A percentile compares a stretch with the other conserved stretches of the same genome.
Evolutionary conservation across 345 rosid species (phyloP).

Genomic region (Eutrema yunnanense): DNA sequence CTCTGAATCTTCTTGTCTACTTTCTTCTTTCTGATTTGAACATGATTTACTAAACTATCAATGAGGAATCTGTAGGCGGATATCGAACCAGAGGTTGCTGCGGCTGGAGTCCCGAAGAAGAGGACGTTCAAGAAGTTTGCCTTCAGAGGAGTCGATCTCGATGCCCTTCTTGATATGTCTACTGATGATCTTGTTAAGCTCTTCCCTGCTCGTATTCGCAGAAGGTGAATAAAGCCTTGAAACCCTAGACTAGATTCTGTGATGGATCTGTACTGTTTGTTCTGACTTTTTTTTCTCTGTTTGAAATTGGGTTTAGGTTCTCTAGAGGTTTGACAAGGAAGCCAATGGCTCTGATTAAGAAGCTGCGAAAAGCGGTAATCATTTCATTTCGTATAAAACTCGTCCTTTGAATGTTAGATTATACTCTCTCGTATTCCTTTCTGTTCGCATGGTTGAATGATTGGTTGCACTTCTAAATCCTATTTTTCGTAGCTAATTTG

Average conservation of each 20-base stretch:
- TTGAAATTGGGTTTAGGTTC: slow-evolving; percentile 44
- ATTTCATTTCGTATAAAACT: neutral
- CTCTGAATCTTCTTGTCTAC: neutral
- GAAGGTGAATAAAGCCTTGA: slow-evolving; percentile 43
- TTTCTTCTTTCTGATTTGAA: neutral
- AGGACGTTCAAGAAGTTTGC: slow-evolving; percentile 88
- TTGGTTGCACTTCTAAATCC: neutral
- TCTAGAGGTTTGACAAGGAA: slow-evolving; percentile 84
- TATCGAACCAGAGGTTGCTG: slow-evolving; percentile 43
- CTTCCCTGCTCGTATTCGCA: slow-evolving; percentile 85
- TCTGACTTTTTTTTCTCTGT: neutral
- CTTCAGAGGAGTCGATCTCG: slow-evolving; percentile 80
- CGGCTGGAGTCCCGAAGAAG: slow-evolving; percentile 58
- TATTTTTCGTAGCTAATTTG: neutral
- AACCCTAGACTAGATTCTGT: neutral
- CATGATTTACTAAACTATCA: neutral
- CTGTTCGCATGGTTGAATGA: neutral
- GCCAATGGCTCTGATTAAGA: slow-evolving; percentile 84
- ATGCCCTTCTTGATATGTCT: slow-evolving; percentile 87
- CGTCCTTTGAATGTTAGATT: neutral
- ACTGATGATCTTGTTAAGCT: slow-evolving; percentile 94
- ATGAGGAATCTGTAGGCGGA: slow-evolving; percentile 35
- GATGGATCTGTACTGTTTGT: neutral
- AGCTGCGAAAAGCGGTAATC: slow-evolving; percentile 75
- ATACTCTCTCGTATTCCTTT: no score